These are phyloP conservation scores for Cyberlindnera sargentensis DNA, from an alignment of 805 yeast species.

Conservation along the genomic window DNA sequence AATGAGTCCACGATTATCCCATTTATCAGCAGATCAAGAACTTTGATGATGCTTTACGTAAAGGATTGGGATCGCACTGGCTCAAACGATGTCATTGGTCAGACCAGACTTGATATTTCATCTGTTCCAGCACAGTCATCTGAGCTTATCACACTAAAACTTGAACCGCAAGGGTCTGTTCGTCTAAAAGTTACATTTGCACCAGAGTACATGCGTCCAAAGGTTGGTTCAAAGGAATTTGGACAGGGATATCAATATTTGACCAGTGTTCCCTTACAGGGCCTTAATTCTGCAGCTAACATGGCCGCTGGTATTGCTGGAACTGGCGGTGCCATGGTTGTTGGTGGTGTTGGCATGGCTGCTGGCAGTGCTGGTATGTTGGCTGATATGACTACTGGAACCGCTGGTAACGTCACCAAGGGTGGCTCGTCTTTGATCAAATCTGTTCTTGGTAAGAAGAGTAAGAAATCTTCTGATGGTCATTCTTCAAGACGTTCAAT, in stretches of 20 bases:
- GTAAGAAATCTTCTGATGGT: conserved; percentile 25
- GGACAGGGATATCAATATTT: conserved; percentile 34
- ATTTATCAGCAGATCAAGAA: conserved; percentile 55
- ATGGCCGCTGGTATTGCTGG: conserved; percentile 37
- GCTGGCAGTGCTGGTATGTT: conserved; percentile 42
- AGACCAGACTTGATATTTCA: conserved; percentile 41
- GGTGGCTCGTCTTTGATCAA: conserved; percentile 37
- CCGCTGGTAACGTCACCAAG: conserved; percentile 37
- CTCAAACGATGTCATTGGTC: conserved; percentile 54
- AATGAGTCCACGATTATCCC: conserved; percentile 58
- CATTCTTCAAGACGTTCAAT: conserved; percentile 30
- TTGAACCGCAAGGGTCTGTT: conserved; percentile 64
- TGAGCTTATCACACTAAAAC: conserved; percentile 39
- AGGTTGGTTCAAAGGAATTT: conserved; percentile 35
- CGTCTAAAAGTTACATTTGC: conserved; percentile 45
- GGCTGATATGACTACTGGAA: conserved; percentile 39
- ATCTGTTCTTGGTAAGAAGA: conserved; percentile 26
- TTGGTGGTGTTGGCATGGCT: conserved; percentile 38
- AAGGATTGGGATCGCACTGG: conserved; percentile 80
- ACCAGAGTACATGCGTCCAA: conserved; percentile 67
- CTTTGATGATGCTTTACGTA: conserved; percentile 40
- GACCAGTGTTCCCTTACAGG: conserved; percentile 41
- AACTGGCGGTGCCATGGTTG: conserved; percentile 31
- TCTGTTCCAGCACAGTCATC: conserved; percentile 38
- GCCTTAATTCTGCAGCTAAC: conserved; percentile 35